These are phyloP conservation scores for Apiospora marii DNA, from an alignment of 2,329 filamentous ascomycete species.

Conservation along the genomic window DNA sequence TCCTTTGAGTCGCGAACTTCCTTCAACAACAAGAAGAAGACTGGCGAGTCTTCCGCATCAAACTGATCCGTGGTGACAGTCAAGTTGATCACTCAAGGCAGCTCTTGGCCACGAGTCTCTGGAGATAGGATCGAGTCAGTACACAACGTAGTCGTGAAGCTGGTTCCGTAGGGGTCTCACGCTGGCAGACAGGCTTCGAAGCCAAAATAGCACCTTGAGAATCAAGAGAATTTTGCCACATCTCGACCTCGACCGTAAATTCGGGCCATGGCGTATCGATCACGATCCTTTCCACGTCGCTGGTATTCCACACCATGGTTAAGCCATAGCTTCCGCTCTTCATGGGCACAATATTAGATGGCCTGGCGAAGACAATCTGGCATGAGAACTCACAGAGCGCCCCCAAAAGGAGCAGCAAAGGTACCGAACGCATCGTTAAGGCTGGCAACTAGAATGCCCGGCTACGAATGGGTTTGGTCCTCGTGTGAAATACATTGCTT, in stretches of 20 bases:
- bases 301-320: not conserved
- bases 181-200: not conserved
- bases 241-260: slow-evolving; percentile 4
- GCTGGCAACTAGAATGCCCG: not conserved
- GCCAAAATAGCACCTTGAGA: not conserved
- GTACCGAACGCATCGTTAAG: not conserved
- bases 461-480: not conserved
- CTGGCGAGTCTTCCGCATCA: not conserved
- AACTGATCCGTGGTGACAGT: not conserved
- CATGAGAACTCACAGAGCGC: not conserved
- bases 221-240: slow-evolving; percentile 5
- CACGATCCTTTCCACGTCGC: not conserved
- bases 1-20: not conserved
- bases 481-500: not conserved
- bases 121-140: not conserved
- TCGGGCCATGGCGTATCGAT: not conserved
- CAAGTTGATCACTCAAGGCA: not conserved
- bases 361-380: not conserved
- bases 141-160: not conserved
- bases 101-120: not conserved
- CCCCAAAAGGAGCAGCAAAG: not conserved
- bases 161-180: not conserved
- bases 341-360: not conserved
- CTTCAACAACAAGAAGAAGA: slow-evolving; percentile 12
- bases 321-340: not conserved